Percentiles rank a stretch among this genome's conserved stretches.
phyloP scores from a whole-genome alignment of 2,329 filamentous ascomycete genomes.

The Metarhizium sp. region DNA sequence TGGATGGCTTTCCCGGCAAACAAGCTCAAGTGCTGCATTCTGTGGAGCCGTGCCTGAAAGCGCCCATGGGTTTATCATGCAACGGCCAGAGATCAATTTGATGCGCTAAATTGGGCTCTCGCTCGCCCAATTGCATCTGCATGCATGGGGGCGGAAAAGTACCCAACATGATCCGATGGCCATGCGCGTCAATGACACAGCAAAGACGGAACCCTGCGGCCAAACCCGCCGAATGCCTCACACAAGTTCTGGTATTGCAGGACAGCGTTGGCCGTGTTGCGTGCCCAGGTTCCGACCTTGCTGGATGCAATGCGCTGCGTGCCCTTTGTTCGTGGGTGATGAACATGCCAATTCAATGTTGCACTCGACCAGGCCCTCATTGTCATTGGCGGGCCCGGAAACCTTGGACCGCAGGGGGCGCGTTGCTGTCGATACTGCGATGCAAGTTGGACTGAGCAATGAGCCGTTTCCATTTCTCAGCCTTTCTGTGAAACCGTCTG shows the following conservation, averaged over 20 bases:
- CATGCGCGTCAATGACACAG: conserved; percentile 10
- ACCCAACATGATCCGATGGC: conserved; percentile 5
- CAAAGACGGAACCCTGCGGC: neutral
- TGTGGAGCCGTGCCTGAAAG: neutral
- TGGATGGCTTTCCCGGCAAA: neutral
- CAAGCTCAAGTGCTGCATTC: neutral
- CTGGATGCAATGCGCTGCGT: too few species aligned
- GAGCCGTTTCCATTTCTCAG: too few species aligned
- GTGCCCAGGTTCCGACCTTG: too few species aligned
- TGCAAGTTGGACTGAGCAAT: too few species aligned
- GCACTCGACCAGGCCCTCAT: neutral
- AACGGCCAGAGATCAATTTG: neutral
- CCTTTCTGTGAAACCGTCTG: too few species aligned
- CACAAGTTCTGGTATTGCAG: too few species aligned
- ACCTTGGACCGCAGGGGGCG: too few species aligned
- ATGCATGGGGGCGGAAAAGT: neutral
- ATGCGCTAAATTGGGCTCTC: neutral
- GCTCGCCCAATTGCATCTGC: neutral
- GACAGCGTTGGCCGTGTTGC: too few species aligned
- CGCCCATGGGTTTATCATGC: neutral
- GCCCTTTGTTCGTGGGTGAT: too few species aligned
- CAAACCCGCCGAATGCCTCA: neutral
- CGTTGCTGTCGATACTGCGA: too few species aligned
- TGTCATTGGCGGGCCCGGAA: too few species aligned
- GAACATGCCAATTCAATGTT: neutral